Percentiles rank a stretch among this genome's conserved stretches.
Evolutionary conservation across 495 filamentous ascomycete species (phyloP).

Genomic region (Penicillium taxi): DNA sequence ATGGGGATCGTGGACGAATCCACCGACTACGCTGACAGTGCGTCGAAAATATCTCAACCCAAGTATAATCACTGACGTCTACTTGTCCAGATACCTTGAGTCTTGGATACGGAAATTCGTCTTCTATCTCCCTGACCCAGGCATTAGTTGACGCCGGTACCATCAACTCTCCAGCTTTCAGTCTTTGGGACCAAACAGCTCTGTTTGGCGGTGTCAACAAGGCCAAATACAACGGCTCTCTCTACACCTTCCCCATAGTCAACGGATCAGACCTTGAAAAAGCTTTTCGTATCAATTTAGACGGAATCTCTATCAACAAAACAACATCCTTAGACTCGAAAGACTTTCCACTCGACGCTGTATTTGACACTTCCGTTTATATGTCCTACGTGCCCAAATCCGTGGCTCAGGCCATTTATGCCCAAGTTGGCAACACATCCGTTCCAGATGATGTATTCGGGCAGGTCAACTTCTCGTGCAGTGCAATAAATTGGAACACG

Average conservation of each 20-base stretch:
- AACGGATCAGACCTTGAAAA: constrained; percentile 1
- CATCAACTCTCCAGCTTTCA: constrained; percentile 14
- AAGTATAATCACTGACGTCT: neutral
- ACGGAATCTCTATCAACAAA: constrained; percentile 7
- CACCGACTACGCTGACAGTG: neutral
- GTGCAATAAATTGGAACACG: neutral
- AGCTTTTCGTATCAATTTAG: constrained; percentile 6
- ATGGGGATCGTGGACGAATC: neutral
- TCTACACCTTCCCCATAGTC: constrained; percentile 10
- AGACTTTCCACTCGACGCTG: constrained; percentile 2
- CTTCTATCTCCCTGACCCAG: constrained; percentile 10
- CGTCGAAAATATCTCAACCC: neutral
- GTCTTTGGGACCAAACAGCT: constrained; percentile 5
- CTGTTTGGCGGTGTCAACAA: constrained; percentile 13
- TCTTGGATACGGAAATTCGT: constrained; percentile 9
- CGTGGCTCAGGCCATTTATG: constrained; percentile 1
- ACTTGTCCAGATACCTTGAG: neutral
- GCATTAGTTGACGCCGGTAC: constrained; percentile 6
- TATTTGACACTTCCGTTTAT: neutral
- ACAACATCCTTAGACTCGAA: constrained; percentile 1
- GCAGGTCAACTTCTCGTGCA: constrained; percentile 8
- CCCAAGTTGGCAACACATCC: constrained; percentile 1
- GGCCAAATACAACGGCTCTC: constrained; percentile 5
- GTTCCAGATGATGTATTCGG: constrained; percentile 2
- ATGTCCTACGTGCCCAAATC: constrained; percentile 7